Base-by-base conservation (phyloP, 202 grass and related monocot species). In the Alloteropsis angusta region DNA sequence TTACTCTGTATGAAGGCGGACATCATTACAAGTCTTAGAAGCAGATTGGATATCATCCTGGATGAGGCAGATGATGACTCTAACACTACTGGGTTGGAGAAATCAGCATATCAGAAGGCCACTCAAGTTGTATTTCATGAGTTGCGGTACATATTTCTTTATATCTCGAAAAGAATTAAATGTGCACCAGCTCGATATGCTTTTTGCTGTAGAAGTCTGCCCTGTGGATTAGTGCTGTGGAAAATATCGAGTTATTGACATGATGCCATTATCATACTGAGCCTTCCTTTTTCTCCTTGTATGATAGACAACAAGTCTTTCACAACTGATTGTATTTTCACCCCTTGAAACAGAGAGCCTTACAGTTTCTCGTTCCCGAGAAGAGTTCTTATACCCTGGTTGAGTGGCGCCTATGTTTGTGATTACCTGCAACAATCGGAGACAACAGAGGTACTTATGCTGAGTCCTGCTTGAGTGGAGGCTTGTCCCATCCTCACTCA, bases 311-410 rank as follows among this genome's bases (percentile, higher is more conserved):
- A 45, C 38, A 36, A 26, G 13, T 80, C 21, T 66, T 2, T 65
- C 63, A 39, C 50, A 60, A 53, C 47, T 87, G 71, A 87, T 49
- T 65, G 32, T 22, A 72, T 41, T 12, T 66, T 58, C 5, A 2
- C 16, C 13, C 5, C 34, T 41, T 60, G 45, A 87, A 86, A 80
- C 94, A 97, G 94, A 68, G 80, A 86, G 87, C 66, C 80, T 47
- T 92, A 68, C 65, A 58, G 57, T 63, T 61, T 97, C 11, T 83
- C 87, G 32, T 97, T 97, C 77, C 94, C 94, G 46, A 83, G 87
- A 88, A 89, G 94, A 82, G 71, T 93, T 75, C 71, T 97, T 81
- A 85, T 97, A 50, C 91, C 91, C 68, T 93, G 91, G 91, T 74
- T 84, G 13, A 23, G 42, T 39, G 85, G 69, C 46, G 36, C 90